Conservation (phyloP, 2,329 filamentous ascomycete species). For the Coniochaeta sp. region DNA sequence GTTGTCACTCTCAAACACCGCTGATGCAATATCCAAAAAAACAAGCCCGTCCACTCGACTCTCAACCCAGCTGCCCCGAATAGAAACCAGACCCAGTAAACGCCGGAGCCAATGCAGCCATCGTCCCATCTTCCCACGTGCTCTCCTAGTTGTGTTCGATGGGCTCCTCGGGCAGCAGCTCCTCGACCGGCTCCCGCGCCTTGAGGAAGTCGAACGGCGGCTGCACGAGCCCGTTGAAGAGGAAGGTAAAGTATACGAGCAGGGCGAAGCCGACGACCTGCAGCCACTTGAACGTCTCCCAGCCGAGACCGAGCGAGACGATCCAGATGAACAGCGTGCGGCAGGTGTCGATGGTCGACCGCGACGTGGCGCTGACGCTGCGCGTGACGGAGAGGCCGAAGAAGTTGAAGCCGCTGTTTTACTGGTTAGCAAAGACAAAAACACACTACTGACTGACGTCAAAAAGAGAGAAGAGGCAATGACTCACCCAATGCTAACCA, state of each 20-base stretch:
- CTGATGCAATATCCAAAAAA: no score
- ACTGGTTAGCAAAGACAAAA: not conserved
- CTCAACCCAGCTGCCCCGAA: no score
- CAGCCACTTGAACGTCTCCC: conserved; percentile 97
- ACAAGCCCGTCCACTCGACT: no score
- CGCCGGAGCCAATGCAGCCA: no score
- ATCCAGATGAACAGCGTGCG: conserved; percentile 98
- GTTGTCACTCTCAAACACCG: no score
- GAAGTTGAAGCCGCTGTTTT: conserved; percentile 97
- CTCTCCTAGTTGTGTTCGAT: conserved; percentile 63
- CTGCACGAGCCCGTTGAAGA: conserved; percentile 91
- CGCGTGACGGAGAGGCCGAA: conserved; percentile 93
- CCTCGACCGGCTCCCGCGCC: conserved; percentile 46
- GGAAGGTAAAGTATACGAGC: conserved; percentile 91
- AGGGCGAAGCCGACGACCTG: conserved; percentile 84
- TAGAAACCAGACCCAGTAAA: no score
- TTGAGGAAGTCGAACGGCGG: conserved; percentile 69
- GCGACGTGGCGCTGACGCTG: conserved; percentile 81
- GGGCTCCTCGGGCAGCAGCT: conserved; percentile 73
- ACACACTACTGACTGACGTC: not conserved
- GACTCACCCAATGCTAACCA: conserved; percentile 94
- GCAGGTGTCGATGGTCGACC: conserved; percentile 96
- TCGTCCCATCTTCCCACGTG: no score
- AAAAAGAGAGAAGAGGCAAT: not conserved
- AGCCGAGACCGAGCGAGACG: conserved; percentile 83